Percentiles rank a stretch among this genome's conserved stretches.
These are phyloP conservation scores for Candida glaebosa DNA, from an alignment of 805 yeast genomes.

Conservation along the genomic window DNA sequence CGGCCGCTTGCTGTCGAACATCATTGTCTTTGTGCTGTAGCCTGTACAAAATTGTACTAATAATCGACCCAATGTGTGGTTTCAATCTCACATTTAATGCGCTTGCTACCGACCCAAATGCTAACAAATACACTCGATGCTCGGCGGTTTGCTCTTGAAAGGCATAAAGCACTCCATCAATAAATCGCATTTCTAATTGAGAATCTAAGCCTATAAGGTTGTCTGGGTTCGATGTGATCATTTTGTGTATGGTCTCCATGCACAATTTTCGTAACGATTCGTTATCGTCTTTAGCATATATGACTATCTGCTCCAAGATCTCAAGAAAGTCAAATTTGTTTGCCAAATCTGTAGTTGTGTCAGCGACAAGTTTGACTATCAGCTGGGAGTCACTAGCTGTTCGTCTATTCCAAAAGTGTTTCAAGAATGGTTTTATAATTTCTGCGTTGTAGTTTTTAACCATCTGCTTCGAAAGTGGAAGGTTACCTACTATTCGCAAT, in stretches of 20 bases:
- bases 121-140: slow-evolving; percentile 54
- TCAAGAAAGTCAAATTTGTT: slow-evolving; percentile 62
- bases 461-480: slow-evolving; percentile 60
- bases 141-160: slow-evolving; percentile 72
- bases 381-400: slow-evolving; percentile 62
- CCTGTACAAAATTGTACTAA: slow-evolving; percentile 69
- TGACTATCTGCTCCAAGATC: slow-evolving; percentile 55
- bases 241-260: slow-evolving; percentile 61
- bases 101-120: slow-evolving; percentile 60
- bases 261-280: slow-evolving; percentile 80
- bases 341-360: slow-evolving; percentile 67
- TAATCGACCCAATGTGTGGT: slow-evolving; percentile 70
- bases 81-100: slow-evolving; percentile 62
- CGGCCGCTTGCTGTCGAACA: slow-evolving; percentile 82
- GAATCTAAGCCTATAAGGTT: slow-evolving; percentile 53
- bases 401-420: slow-evolving; percentile 78
- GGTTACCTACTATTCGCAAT: slow-evolving; percentile 60
- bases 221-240: slow-evolving; percentile 38
- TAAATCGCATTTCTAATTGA: slow-evolving; percentile 57
- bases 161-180: slow-evolving; percentile 78
- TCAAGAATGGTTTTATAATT: slow-evolving; percentile 60
- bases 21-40: slow-evolving; percentile 68
- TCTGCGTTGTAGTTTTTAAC: slow-evolving; percentile 47
- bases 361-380: slow-evolving; percentile 57
- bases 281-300: slow-evolving; percentile 72